These are phyloP conservation scores for Trichoderma pleuroti DNA, from an alignment of 2,329 filamentous ascomycete genomes.

Conservation along the genomic window DNA sequence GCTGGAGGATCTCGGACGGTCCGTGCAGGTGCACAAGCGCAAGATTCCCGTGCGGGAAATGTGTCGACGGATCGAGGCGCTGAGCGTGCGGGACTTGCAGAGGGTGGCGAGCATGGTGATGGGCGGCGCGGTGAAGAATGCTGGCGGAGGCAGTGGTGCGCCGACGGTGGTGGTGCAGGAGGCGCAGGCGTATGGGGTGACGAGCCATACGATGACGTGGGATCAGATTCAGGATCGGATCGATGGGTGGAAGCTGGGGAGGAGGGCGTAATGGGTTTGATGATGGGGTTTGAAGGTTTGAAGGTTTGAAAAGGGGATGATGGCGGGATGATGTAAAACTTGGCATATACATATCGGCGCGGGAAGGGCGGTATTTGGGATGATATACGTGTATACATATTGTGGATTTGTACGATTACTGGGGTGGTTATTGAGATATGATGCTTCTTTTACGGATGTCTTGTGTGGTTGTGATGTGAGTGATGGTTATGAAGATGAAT, in stretches of 20 bases:
- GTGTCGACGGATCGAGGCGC: slow-evolving; percentile 77
- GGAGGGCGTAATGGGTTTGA: slow-evolving; percentile 29
- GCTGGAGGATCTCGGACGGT: slow-evolving; percentile 88
- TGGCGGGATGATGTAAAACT: background rate
- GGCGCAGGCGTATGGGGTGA: slow-evolving; percentile 69
- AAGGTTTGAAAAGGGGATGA: background rate
- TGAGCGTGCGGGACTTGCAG: slow-evolving; percentile 77
- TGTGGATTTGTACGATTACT: background rate
- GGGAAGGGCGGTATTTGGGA: background rate
- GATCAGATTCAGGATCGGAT: slow-evolving; percentile 87
- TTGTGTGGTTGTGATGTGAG: background rate
- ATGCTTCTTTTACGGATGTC: background rate
- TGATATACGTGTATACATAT: slow-evolving; percentile 7
- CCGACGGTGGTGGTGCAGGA: slow-evolving; percentile 95
- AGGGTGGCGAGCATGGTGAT: slow-evolving; percentile 78
- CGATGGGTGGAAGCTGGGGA: slow-evolving; percentile 76
- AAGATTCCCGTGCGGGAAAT: slow-evolving; percentile 92
- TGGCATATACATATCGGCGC: background rate
- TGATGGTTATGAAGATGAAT: background rate
- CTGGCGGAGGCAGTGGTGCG: slow-evolving; percentile 74
- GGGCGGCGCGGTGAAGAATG: slow-evolving; percentile 70
- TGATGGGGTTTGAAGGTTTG: background rate
- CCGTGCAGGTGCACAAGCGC: slow-evolving; percentile 93
- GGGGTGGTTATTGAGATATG: background rate
- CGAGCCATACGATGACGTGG: slow-evolving; percentile 70